phyloP scores from a whole-genome alignment of 2,329 filamentous ascomycete genomes.

The Cordyceps cateniannulata region DNA sequence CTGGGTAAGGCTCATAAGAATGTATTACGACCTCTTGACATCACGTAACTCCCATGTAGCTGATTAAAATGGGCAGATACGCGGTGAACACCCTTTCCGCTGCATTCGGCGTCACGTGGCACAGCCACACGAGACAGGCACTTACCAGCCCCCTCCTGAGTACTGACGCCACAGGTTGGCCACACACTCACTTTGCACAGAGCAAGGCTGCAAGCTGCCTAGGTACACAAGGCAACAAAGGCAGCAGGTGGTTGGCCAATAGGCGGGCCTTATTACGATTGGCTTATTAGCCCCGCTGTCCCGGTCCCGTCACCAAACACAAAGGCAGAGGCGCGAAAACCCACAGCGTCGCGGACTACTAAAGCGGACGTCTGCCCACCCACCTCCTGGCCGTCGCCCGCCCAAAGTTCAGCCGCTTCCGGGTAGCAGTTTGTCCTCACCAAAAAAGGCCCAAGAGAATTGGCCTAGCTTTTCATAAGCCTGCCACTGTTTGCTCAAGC shows the following conservation, averaged over 20 bases:
- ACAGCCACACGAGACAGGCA: slow-evolving; percentile 8
- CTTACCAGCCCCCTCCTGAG: not conserved
- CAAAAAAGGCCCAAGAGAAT: not conserved
- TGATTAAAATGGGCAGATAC: too few relatives aligned
- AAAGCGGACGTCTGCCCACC: slow-evolving; percentile 10
- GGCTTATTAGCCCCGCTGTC: not conserved
- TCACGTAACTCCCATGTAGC: not conserved
- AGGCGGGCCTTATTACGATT: not conserved
- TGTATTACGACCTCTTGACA: not conserved
- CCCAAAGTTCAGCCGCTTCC: slow-evolving; percentile 8
- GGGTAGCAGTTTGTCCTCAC: not conserved
- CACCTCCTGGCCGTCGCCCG: not conserved
- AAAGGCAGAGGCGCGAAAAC: not conserved
- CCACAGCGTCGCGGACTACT: slow-evolving; percentile 8
- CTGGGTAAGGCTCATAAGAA: too few relatives aligned
- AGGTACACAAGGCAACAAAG: not conserved
- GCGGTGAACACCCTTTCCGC: not conserved
- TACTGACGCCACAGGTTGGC: not conserved
- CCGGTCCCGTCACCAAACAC: not conserved
- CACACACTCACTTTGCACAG: not conserved
- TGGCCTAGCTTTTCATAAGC: not conserved
- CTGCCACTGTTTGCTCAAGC: not conserved
- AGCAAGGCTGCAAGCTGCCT: not conserved
- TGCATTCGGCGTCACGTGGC: slow-evolving; percentile 8
- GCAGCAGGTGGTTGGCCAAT: not conserved